Evolutionary conservation across 2,329 filamentous ascomycete species (phyloP), one percentile per base, ranked within the genome.

Genomic region (Exophiala sp.): DNA sequence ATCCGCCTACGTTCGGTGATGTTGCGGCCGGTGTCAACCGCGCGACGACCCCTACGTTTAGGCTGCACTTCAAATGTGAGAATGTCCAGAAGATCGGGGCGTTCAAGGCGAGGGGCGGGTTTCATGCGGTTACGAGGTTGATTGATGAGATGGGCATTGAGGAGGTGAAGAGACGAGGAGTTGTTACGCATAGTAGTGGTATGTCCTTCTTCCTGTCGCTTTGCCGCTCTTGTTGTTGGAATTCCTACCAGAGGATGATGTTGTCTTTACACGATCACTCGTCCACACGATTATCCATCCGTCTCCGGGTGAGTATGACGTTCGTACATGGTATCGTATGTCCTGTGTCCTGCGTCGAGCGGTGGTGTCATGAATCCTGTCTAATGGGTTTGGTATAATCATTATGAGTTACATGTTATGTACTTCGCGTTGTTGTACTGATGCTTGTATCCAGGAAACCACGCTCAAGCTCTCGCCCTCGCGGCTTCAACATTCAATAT

Each of bases 1-100:
- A 52, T 18, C 62, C 58, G 11, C 61, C 61, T 4, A 41, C 47
- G 21, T 50, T 59, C 2, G 74, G 76, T 3, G 76, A 79, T 3
- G 74, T 87, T 0, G 65, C 69, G 41, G 80, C 77, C 11, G 86
- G 85, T 3, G 71, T 74, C 60, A 85, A 79, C 74, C 76, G 80
- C 62, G 43, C 29, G 10, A 32, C 35, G 29, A 33, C 41, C 1
- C 90, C 90, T 0, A 81, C 74, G 46, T 74, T 96, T 36, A 78
- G 83, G 10, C 78, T 97, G 48, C 94, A 89, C 76, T 95, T 97
- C 81, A 97, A 97, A 75, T 95, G 90, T 71, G 92, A 97, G 77
- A 96, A 96, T 71, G 76, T 89, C 54, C 94, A 97, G 75, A 84
- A 85, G 51, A 84, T 95, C 50, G 94, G 92, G 47, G 92, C 92